Evolutionary conservation across 2,329 filamentous ascomycete species (phyloP), one percentile per base, ranked within the genome.

Genomic region (Hyphodiscus sp.): DNA sequence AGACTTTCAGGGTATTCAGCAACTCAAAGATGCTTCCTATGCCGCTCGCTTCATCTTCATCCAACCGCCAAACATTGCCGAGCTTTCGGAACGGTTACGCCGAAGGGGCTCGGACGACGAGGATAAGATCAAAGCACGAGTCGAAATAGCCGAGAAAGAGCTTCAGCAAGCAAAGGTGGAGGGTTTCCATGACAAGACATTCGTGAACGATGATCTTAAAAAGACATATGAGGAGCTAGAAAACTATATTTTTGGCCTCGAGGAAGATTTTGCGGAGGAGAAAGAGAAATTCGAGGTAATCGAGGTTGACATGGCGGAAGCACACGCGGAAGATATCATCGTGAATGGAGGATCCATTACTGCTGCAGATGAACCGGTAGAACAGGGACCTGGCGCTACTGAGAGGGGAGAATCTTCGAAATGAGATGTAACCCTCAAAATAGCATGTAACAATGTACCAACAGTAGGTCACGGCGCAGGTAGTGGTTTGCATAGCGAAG

Each of bases 1-100:
- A 26, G 20, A 52, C 16, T 7, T 3, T 30, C 46, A 82, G 80
- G 76, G 78, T 20, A 74, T 76, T 7, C 75, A 80, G 62, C 78
- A 80, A 62, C 76, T 79, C 55, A 81, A 77, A 57, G 80, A 82
- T 53, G 76, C 78, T 62, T 76, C 73, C 47, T 83, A 80, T 53
- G 64, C 73, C 26, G 81, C 79, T 1, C 77, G 80, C 6, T 78
- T 76, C 58, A 67, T 85, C 50, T 76, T 81, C 55, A 62, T 85
- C 56, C 69, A 72, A 30, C 74, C 77, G 2, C 68, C 77, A 0
- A 67, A 62, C 42, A 50, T 68, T 19, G 69, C 70, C 20, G 66
- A 64, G 2, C 61, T 77, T 10, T 70, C 73, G 55, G 50, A 62
- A 43, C 70, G 75, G 30, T 60, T 82, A 49, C 69, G 73, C 38